These are phyloP conservation scores for Nitzschia putrida DNA, from an alignment of 108 stramenopile species.

Conservation along the genomic window DNA sequence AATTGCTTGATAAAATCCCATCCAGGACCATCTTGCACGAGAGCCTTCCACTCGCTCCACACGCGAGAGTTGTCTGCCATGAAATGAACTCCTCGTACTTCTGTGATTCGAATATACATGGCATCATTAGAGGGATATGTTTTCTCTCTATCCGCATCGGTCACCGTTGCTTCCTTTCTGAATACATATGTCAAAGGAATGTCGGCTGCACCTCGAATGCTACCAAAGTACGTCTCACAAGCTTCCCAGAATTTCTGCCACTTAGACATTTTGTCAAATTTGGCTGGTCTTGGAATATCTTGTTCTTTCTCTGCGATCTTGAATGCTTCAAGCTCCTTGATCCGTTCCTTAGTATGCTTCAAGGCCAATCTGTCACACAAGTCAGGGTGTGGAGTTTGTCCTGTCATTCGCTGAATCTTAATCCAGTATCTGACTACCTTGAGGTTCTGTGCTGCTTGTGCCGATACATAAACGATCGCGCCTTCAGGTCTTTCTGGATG, in stretches of 20 bases:
- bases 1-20: slow-evolving; percentile 24
- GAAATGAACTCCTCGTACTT: background rate
- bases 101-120: background rate
- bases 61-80: background rate
- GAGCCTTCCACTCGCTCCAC: background rate
- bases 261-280: background rate
- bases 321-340: background rate
- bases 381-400: background rate
- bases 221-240: background rate
- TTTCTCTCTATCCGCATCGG: background rate
- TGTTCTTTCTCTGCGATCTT: background rate
- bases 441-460: background rate
- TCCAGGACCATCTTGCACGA: slow-evolving; percentile 1
- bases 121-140: background rate
- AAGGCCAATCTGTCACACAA: background rate
- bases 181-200: slow-evolving; percentile 2
- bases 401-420: background rate
- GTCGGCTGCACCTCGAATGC: background rate
- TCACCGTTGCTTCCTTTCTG: background rate
- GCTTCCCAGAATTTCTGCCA: background rate
- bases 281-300: background rate
- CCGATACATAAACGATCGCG: background rate
- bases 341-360: background rate
- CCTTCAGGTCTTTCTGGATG: background rate
- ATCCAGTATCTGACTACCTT: background rate